A percentile compares a stretch with the other conserved stretches of the same genome.
phyloP scores from a whole-genome alignment of 768 basidiomycete genomes.

The Bullera alba region DNA sequence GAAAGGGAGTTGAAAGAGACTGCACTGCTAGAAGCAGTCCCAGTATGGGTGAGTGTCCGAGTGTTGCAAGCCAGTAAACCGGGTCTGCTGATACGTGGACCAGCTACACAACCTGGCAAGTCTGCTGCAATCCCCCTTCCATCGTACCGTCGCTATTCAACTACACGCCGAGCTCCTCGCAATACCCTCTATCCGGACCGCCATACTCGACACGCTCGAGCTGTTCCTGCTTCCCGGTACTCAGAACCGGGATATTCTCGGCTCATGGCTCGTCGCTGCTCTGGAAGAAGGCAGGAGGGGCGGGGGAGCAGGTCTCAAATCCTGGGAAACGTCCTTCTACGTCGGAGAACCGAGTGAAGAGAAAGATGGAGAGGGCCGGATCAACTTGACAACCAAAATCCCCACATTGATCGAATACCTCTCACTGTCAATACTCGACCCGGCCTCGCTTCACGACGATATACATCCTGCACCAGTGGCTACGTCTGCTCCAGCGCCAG shows the following conservation, averaged over 20 bases:
- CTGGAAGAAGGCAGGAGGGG: constrained; percentile 41
- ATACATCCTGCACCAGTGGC: constrained; percentile 43
- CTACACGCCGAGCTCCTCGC: constrained; percentile 62
- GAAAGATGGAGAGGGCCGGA: constrained; percentile 10
- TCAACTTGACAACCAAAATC: constrained; percentile 32
- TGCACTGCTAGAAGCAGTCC: constrained; percentile 49
- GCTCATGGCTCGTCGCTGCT: constrained; percentile 43
- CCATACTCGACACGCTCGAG: constrained; percentile 28
- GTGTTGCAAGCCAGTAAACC: background rate
- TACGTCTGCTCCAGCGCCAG: constrained; percentile 3
- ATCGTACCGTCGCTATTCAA: constrained; percentile 60
- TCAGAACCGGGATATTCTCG: constrained; percentile 44
- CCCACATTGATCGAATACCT: constrained; percentile 37
- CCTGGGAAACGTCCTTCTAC: constrained; percentile 25
- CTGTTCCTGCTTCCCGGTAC: constrained; percentile 38
- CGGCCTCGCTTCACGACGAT: constrained; percentile 40
- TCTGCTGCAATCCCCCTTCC: constrained; percentile 70
- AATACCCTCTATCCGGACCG: constrained; percentile 50
- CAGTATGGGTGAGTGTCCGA: constrained; percentile 73
- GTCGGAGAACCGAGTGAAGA: too few relatives aligned
- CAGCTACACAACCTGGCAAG: constrained; percentile 82
- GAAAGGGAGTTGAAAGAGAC: constrained; percentile 53
- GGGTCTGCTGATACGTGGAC: too few relatives aligned
- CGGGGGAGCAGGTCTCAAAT: constrained; percentile 26
- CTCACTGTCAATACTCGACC: constrained; percentile 37